Conservation (phyloP, 192 early-diverging fungal genomes). For the Oehlia diaphana region DNA sequence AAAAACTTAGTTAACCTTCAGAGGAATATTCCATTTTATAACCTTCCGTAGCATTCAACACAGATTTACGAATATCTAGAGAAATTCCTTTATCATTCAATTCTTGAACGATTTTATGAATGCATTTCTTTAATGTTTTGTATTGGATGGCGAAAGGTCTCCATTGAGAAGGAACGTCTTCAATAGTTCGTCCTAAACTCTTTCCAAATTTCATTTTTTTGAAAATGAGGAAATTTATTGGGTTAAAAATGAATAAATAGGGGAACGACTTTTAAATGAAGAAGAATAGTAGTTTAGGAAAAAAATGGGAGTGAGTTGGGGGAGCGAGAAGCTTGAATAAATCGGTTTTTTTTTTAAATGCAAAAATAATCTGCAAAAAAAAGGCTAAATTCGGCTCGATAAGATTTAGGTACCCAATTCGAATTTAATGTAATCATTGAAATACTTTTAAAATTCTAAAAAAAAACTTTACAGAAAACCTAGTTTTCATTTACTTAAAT, state of each 20-base stretch:
- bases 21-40: constrained; percentile 33
- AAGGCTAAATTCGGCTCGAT: too few relatives aligned
- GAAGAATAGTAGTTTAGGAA: not conserved
- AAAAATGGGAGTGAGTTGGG: not conserved
- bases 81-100: constrained; percentile 54
- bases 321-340: too few relatives aligned
- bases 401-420: too few relatives aligned
- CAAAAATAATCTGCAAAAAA: too few relatives aligned
- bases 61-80: constrained; percentile 33
- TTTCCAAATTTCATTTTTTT: constrained; percentile 75
- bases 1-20: not conserved
- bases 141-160: constrained; percentile 76
- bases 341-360: too few relatives aligned
- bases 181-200: constrained; percentile 62
- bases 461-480: too few relatives aligned
- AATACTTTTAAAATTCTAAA: too few relatives aligned
- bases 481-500: not conserved
- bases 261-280: not conserved
- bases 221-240: not conserved
- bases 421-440: too few relatives aligned
- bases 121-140: constrained; percentile 71
- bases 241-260: not conserved
- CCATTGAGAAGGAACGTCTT: constrained; percentile 70
- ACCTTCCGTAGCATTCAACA: constrained; percentile 30
- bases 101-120: constrained; percentile 70